Conservation (phyloP, 257 asterid species). For the Solanum stenotomum region DNA sequence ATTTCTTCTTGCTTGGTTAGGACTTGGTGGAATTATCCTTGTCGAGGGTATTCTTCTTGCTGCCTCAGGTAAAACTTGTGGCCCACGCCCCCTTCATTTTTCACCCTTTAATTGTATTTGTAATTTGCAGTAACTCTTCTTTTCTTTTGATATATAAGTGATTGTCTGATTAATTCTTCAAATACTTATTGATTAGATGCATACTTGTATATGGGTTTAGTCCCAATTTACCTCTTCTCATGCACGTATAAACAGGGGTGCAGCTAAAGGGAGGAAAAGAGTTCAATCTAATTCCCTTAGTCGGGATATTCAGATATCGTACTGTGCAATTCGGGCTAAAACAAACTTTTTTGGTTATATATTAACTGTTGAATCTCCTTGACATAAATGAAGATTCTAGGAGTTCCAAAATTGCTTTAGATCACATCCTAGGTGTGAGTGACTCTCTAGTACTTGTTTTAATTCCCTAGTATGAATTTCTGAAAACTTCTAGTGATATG, state of each 20-base stretch:
- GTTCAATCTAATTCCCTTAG: not conserved
- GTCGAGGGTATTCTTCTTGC: slow-evolving; percentile 69
- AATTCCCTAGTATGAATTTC: not conserved
- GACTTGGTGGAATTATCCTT: slow-evolving; percentile 68
- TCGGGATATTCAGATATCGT: not conserved
- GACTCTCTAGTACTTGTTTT: not conserved
- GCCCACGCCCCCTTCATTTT: not conserved
- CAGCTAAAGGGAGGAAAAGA: not conserved
- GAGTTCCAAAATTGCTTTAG: not conserved
- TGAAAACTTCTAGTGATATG: not conserved
- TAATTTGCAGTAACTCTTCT: not conserved
- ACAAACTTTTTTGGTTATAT: not conserved
- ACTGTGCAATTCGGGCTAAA: not conserved
- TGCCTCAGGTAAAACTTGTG: slow-evolving; percentile 52
- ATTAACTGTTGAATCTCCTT: not conserved
- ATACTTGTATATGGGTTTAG: not conserved
- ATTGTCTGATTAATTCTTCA: not conserved
- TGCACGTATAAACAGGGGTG: not conserved
- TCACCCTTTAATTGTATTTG: not conserved
- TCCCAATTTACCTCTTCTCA: not conserved
- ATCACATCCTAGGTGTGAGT: not conserved
- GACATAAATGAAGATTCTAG: not conserved
- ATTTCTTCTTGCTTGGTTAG: slow-evolving; percentile 87
- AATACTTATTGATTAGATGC: not conserved
- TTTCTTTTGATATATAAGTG: not conserved